Evolutionary conservation across 805 yeast genomes (phyloP).

Genomic region (Kregervanrija delftensis): DNA sequence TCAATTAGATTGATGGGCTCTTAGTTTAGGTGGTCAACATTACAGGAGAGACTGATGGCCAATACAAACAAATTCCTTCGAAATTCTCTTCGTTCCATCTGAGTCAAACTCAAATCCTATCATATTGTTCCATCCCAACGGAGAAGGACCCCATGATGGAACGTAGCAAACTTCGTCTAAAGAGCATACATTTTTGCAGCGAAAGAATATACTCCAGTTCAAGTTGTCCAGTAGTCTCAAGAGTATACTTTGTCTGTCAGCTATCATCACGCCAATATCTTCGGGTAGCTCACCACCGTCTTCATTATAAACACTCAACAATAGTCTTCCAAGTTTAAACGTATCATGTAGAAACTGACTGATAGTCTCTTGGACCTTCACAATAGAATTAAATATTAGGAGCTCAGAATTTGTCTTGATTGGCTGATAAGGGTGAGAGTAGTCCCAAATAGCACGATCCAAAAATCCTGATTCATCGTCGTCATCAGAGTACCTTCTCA

Average conservation of each 20-base stretch:
- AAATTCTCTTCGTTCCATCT: slow-evolving; percentile 21
- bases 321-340: slow-evolving; percentile 25
- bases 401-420: slow-evolving; percentile 35
- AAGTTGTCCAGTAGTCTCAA: slow-evolving; percentile 22
- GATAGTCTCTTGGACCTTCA: slow-evolving; percentile 33
- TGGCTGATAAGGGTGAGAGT: slow-evolving; percentile 35
- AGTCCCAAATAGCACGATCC: slow-evolving; percentile 35
- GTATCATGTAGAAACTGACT: slow-evolving; percentile 30
- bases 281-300: slow-evolving; percentile 4
- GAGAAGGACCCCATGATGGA: slow-evolving; percentile 59
- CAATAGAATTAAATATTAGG: slow-evolving; percentile 43
- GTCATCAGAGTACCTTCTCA: slow-evolving; percentile 35
- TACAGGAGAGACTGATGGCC: slow-evolving; percentile 4
- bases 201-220: slow-evolving; percentile 37
- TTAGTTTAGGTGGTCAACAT: too few species aligned
- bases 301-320: slow-evolving; percentile 14
- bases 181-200: slow-evolving; percentile 36
- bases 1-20: too few species aligned
- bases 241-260: slow-evolving; percentile 2
- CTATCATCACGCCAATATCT: slow-evolving; percentile 15
- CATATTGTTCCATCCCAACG: slow-evolving; percentile 36
- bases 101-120: slow-evolving; percentile 19
- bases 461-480: slow-evolving; percentile 16
- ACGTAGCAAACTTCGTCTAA: slow-evolving; percentile 46
- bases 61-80: slow-evolving; percentile 15